phyloP scores from a whole-genome alignment of 2,329 filamentous ascomycete species.

The Cryphonectria radicalis region DNA sequence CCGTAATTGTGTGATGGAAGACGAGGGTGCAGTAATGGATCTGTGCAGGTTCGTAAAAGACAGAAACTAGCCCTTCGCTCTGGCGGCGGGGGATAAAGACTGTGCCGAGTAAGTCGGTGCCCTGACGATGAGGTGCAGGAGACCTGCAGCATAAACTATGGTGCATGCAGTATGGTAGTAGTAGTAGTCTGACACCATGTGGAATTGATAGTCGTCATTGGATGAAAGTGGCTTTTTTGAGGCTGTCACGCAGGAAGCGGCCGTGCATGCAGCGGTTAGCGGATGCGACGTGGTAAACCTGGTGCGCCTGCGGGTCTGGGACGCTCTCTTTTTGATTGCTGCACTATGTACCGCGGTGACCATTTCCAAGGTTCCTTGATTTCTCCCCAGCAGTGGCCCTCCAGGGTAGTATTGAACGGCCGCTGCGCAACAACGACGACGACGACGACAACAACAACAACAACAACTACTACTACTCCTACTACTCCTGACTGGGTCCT shows the following conservation, averaged over 20 bases:
- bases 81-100: background rate
- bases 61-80: background rate
- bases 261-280: slow-evolving; percentile 6
- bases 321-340: background rate
- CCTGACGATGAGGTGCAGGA: slow-evolving; percentile 5
- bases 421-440: background rate
- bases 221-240: background rate
- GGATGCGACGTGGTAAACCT: background rate
- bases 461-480: too few species aligned
- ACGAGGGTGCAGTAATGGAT: background rate
- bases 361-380: background rate
- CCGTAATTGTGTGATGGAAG: background rate
- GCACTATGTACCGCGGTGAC: background rate
- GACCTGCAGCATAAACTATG: background rate
- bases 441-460: slow-evolving; percentile 8
- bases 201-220: slow-evolving; percentile 6
- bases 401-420: background rate
- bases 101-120: background rate
- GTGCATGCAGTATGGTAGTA: too few species aligned
- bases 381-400: too few species aligned
- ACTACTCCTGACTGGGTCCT: slow-evolving; percentile 6
- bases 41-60: background rate
- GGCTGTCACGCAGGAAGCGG: background rate
- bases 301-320: slow-evolving; percentile 1
- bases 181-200: background rate